Evolutionary conservation across 805 yeast genomes (phyloP).

Genomic region (Scheffersomyces lignosus): DNA sequence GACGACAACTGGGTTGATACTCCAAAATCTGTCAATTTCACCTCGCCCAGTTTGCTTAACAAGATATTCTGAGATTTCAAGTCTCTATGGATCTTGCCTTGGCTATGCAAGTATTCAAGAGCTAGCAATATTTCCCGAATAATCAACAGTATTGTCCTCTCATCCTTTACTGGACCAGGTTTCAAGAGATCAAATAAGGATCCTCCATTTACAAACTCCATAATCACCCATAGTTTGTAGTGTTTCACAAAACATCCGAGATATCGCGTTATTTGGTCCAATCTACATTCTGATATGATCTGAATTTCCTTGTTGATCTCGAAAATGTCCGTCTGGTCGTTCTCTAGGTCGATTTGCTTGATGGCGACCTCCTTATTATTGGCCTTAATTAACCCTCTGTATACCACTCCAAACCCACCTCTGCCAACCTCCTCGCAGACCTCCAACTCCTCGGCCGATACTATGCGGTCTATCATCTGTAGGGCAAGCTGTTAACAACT

Average conservation of each 20-base stretch:
- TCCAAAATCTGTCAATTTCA: conserved; percentile 47
- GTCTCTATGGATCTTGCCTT: conserved; percentile 73
- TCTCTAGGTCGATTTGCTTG: conserved; percentile 71
- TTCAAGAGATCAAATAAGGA: conserved; percentile 63
- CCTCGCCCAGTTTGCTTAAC: conserved; percentile 35
- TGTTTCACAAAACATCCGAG: conserved; percentile 72
- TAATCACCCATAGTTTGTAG: conserved; percentile 72
- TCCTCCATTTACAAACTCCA: conserved; percentile 83
- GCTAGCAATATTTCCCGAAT: conserved; percentile 59
- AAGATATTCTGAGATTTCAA: conserved; percentile 44
- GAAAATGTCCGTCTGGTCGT: conserved; percentile 58
- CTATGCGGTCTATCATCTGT: conserved; percentile 13
- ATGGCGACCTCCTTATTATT: conserved; percentile 51
- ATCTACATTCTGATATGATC: conserved; percentile 65
- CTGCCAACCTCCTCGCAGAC: conserved; percentile 61
- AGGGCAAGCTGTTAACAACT: neutral
- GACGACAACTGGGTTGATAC: conserved; percentile 45
- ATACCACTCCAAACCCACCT: conserved; percentile 80
- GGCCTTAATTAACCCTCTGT: conserved; percentile 54
- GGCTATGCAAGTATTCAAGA: conserved; percentile 62
- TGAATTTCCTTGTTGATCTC: conserved; percentile 75
- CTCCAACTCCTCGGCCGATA: conserved; percentile 39
- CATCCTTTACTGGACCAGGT: conserved; percentile 60
- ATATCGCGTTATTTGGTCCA: conserved; percentile 62
- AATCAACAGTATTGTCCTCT: conserved; percentile 49